Base-by-base conservation (phyloP, 179 eudicot genomes). In the Vitellaria paradoxa region DNA sequence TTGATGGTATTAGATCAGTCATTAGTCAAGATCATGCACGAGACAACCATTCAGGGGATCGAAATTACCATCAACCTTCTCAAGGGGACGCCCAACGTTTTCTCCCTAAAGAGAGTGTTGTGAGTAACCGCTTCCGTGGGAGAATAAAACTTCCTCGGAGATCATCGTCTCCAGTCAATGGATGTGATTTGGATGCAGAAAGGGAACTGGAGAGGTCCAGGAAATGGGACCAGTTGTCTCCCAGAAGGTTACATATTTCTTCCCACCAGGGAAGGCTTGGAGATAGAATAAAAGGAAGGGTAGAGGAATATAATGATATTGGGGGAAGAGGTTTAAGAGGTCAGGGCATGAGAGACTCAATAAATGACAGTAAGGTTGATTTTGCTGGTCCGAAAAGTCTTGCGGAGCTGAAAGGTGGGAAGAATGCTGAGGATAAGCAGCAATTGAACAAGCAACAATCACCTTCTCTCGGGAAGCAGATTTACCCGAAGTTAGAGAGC, bases 51-150 rank as follows among this genome's bases (percentile, higher is more conserved):
- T 72, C 45, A 10, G 88, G 87, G 65, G 89, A 91, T 24, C 86
- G 80, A 70, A 74, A 85, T 76, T 75, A 88, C 77, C 76, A 82
- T 64, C 82, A 82, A 9, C 13, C 81, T 70, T 68, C 84, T 49
- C 83, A 83, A 59, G 87, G 89, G 82, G 96, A 89, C 23, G 59
- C 76, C 9, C 87, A 82, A 63, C 79, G 80, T 73, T 73, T 89
- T 52, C 84, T 86, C 7, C 55, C 79, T 45, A 89, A 70, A 20
- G 97, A 89, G 74, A 80, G 84, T 76, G 74, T 89, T 17, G 71
- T 85, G 59, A 78, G 93, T 76, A 81, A 88, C 76, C 95, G 99
- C 49, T 92, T 95, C 65, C 90, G 90, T 42, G 99, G 97, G 71
- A 91, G 99, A 81, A 90, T 95, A 78, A 89, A 86, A 81, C 86